phyloP scores from a whole-genome alignment of 306 rosid species.

The Sicyos edulis region DNA sequence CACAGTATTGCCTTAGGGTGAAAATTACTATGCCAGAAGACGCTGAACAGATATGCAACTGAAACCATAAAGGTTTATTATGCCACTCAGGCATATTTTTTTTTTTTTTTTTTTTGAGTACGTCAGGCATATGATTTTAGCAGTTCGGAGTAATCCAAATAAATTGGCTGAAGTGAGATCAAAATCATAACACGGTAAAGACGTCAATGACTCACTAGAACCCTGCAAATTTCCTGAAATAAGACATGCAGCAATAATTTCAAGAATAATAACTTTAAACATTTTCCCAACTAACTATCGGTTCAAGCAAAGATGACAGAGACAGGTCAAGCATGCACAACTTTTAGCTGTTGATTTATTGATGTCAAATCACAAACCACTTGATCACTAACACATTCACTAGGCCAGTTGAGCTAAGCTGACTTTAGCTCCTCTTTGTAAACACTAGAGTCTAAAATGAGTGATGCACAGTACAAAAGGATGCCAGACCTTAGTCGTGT shows the following conservation, averaged over 20 bases:
- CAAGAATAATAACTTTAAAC: background rate
- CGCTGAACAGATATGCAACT: background rate
- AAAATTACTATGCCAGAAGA: background rate
- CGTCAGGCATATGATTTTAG: background rate
- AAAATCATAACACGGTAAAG: constrained; percentile 1
- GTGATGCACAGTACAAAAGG: background rate
- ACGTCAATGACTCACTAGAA: background rate
- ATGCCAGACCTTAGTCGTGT: background rate
- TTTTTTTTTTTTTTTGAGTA: no score
- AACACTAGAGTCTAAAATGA: background rate
- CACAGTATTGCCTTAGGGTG: background rate
- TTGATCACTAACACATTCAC: no score
- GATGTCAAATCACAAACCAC: no score
- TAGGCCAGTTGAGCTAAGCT: no score
- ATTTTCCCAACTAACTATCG: background rate
- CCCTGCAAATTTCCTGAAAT: background rate
- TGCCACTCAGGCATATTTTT: background rate
- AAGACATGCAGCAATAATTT: background rate
- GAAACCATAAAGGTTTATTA: background rate
- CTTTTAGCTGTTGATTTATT: no score
- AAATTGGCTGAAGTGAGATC: background rate
- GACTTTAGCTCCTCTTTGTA: background rate
- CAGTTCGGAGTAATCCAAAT: background rate
- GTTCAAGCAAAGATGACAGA: background rate
- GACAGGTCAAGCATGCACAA: background rate